These are phyloP conservation scores for Barnettozyma wickerhamii DNA, from an alignment of 805 yeast genomes.

Conservation along the genomic window DNA sequence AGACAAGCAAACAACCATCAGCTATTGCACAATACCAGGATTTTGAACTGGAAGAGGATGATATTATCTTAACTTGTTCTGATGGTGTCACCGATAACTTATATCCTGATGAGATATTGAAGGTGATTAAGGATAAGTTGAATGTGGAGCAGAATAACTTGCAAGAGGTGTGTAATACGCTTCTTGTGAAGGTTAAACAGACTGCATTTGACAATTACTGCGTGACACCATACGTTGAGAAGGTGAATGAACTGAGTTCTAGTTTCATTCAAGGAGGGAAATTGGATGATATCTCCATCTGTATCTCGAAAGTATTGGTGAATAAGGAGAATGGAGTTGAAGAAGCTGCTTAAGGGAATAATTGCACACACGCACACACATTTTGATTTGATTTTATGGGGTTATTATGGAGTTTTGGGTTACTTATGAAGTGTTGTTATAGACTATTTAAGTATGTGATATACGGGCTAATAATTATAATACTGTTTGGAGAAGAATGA, in stretches of 20 bases:
- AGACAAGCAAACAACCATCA: constrained; percentile 38
- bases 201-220: constrained; percentile 51
- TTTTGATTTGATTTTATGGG: no score
- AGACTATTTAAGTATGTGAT: no score
- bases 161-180: constrained; percentile 35
- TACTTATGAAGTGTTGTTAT: no score
- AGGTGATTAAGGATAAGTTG: constrained; percentile 32
- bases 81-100: constrained; percentile 54
- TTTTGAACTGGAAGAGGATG: constrained; percentile 35
- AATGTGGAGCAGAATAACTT: constrained; percentile 27
- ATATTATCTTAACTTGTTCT: constrained; percentile 43
- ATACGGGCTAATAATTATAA: no score
- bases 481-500: no score
- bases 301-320: constrained; percentile 39
- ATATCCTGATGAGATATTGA: constrained; percentile 42
- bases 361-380: no score
- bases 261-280: constrained; percentile 45
- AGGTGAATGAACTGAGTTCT: constrained; percentile 36
- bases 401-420: no score
- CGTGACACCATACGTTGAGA: constrained; percentile 50
- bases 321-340: neutral
- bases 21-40: constrained; percentile 43
- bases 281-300: constrained; percentile 49
- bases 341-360: neutral
- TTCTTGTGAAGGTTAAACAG: constrained; percentile 41